These are phyloP conservation scores for Rhizoclosmatium sp. DNA, from an alignment of 192 early-diverging fungal genomes.

Conservation along the genomic window DNA sequence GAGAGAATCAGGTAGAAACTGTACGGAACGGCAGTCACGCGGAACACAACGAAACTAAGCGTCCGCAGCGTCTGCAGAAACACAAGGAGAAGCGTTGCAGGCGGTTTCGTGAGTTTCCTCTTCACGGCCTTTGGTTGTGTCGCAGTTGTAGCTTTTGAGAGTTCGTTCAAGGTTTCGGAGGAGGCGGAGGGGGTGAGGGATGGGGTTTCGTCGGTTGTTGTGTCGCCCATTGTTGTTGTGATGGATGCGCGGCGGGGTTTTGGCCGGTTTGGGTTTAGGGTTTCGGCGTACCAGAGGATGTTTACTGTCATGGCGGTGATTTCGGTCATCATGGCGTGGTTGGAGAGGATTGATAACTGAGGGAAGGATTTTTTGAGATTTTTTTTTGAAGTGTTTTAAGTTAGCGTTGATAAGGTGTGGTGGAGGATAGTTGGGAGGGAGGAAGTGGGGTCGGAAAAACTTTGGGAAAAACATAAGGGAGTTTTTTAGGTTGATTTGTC, in stretches of 20 bases:
- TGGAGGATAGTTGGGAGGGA: neutral
- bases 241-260: constrained; percentile 16
- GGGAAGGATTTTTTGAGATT: neutral
- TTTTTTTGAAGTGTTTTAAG: neutral
- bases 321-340: constrained; percentile 32
- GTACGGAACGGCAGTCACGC: constrained; percentile 28
- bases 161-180: neutral
- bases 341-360: constrained; percentile 23
- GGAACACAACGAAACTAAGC: constrained; percentile 29
- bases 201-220: neutral
- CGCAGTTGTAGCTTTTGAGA: neutral
- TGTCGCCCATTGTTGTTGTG: constrained; percentile 21
- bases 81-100: constrained; percentile 15
- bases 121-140: neutral
- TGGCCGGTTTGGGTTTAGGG: constrained; percentile 14
- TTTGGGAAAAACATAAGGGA: neutral
- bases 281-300: constrained; percentile 36
- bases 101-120: neutral
- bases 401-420: no score
- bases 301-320: constrained; percentile 31
- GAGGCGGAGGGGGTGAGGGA: neutral
- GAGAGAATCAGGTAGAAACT: constrained; percentile 4
- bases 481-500: neutral
- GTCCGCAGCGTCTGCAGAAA: constrained; percentile 21
- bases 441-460: neutral